phyloP scores from a whole-genome alignment of 257 asterid species.

The Haberlea rhodopensis region DNA sequence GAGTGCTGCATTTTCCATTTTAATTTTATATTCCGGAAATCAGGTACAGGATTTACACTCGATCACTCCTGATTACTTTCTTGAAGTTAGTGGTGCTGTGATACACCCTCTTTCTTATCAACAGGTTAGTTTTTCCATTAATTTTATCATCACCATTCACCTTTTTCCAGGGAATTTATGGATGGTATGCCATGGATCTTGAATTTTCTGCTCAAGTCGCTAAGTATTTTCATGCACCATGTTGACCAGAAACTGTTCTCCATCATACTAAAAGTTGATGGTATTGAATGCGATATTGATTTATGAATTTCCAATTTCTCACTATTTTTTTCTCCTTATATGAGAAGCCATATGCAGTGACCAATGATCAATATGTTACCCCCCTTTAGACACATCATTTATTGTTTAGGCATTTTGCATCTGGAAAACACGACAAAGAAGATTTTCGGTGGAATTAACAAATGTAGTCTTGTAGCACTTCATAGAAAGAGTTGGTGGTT shows the following conservation, averaged over 20 bases:
- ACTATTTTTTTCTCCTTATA: background rate
- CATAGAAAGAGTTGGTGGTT: no score
- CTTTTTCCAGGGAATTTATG: constrained; percentile 8
- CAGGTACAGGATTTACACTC: constrained; percentile 98
- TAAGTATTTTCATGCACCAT: background rate
- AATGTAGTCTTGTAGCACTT: no score
- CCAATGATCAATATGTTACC: background rate
- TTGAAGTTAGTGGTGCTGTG: constrained; percentile 98
- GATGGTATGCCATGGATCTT: constrained; percentile 11
- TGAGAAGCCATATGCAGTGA: constrained; percentile 11
- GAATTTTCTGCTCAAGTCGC: background rate
- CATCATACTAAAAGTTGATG: background rate
- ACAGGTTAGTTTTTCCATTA: constrained; percentile 57
- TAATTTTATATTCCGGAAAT: constrained; percentile 12
- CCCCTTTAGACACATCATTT: background rate
- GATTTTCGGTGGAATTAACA: no score
- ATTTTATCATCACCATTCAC: constrained; percentile 3
- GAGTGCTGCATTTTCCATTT: constrained; percentile 11
- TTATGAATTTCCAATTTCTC: background rate
- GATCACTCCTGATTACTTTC: constrained; percentile 81
- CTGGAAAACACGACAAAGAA: no score
- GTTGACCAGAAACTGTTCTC: background rate
- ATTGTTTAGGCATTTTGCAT: no score
- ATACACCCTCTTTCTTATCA: constrained; percentile 98
- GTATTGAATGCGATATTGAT: background rate